Conservation (phyloP, 2,329 filamentous ascomycete species). For the Xylariaceae sp. region DNA sequence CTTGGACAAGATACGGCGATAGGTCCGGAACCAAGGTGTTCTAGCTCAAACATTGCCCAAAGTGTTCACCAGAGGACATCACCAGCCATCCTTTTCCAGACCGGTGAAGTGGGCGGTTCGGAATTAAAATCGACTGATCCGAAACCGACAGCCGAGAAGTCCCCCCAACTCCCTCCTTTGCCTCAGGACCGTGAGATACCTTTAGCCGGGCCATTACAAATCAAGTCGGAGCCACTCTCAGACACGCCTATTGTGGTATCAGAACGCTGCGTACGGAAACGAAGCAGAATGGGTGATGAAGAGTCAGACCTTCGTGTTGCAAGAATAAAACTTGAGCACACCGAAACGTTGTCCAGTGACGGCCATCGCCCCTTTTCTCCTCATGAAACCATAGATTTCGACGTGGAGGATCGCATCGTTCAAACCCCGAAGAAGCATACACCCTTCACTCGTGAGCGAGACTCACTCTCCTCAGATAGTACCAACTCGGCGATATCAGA, state of each 20-base stretch:
- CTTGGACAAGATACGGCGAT: no score
- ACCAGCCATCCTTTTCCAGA: no score
- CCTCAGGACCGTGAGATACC: constrained; percentile 12
- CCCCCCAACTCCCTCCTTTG: constrained; percentile 28
- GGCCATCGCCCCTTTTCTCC: constrained; percentile 32
- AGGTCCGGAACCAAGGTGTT: no score
- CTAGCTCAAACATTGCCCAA: not conserved
- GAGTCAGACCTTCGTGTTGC: constrained; percentile 21
- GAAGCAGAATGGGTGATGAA: constrained; percentile 33
- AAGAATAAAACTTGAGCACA: constrained; percentile 41
- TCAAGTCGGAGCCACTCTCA: constrained; percentile 52
- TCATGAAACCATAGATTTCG: constrained; percentile 57
- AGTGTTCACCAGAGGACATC: no score
- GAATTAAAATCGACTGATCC: not conserved
- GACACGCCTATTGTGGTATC: constrained; percentile 47
- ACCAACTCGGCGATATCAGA: not conserved
- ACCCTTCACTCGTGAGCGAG: constrained; percentile 14
- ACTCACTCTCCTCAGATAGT: not conserved
- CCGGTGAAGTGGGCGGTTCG: no score
- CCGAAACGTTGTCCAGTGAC: constrained; percentile 27
- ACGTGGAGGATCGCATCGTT: constrained; percentile 41
- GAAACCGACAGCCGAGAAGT: not conserved
- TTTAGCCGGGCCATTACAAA: constrained; percentile 2
- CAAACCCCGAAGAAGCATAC: constrained; percentile 38
- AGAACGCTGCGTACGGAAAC: constrained; percentile 44